Evolutionary conservation across 352 stramenopile species (phyloP).

Genomic region (Globisporangium megalacanthum): DNA sequence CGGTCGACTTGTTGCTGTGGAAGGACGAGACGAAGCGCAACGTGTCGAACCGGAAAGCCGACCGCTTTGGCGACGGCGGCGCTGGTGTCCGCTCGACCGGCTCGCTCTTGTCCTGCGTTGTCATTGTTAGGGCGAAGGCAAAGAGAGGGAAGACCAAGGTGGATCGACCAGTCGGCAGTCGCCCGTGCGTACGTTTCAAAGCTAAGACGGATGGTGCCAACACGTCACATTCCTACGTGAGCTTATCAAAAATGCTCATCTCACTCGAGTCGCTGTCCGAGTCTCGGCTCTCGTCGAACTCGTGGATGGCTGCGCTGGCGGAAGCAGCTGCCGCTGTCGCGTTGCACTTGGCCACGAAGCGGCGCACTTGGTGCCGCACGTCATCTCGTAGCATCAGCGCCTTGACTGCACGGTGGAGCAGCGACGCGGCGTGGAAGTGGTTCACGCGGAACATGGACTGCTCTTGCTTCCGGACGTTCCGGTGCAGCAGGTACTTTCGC

Average conservation of each 20-base stretch:
- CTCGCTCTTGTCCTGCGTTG: no score
- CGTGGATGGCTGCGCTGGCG: no score
- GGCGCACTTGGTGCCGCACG: slow-evolving; percentile 35
- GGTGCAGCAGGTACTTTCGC: slow-evolving; percentile 39
- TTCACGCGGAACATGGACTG: slow-evolving; percentile 43
- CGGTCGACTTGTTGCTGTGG: slow-evolving; percentile 6
- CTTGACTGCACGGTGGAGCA: slow-evolving; percentile 48
- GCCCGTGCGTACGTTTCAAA: no score
- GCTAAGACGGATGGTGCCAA: no score
- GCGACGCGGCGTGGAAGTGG: slow-evolving; percentile 39
- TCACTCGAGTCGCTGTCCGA: not conserved
- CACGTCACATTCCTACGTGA: not conserved
- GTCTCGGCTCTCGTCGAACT: not conserved
- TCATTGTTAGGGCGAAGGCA: no score
- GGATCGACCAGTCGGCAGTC: no score
- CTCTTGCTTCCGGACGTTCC: slow-evolving; percentile 54
- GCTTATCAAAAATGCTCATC: slow-evolving; percentile 4
- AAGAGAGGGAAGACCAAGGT: no score
- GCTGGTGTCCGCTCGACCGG: not conserved
- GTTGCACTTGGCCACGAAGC: slow-evolving; percentile 15
- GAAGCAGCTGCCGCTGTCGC: not conserved
- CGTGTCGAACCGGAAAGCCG: slow-evolving; percentile 3
- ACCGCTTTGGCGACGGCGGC: not conserved
- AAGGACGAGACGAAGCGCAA: not conserved
- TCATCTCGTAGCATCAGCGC: slow-evolving; percentile 45